Percentiles rank a stretch among this genome's conserved stretches.
phyloP scores from a whole-genome alignment of 768 basidiomycete genomes.

The Vishniacozyma victoriae region DNA sequence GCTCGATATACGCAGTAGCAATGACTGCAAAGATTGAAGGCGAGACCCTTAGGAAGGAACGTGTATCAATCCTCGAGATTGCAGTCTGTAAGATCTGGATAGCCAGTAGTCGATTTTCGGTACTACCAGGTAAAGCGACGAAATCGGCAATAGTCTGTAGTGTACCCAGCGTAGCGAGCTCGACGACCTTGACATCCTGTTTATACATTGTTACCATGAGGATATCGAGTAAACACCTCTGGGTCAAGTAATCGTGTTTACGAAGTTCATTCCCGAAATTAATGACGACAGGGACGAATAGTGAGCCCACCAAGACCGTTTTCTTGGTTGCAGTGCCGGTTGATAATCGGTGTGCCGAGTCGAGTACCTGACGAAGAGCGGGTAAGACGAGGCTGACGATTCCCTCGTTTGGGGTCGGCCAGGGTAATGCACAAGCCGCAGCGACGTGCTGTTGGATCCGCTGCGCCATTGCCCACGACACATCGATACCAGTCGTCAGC shows the following conservation, averaged over 20 bases:
- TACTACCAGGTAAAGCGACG: slow-evolving; percentile 8
- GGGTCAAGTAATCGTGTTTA: slow-evolving; percentile 10
- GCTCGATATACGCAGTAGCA: too few relatives aligned
- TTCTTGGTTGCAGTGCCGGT: slow-evolving; percentile 7
- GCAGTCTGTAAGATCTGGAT: slow-evolving; percentile 26
- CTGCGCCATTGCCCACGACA: slow-evolving; percentile 18
- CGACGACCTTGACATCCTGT: slow-evolving; percentile 22
- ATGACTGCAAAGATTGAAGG: too few relatives aligned
- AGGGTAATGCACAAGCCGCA: slow-evolving; percentile 18
- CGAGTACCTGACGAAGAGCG: slow-evolving; percentile 19
- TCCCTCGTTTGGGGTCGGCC: slow-evolving; percentile 15
- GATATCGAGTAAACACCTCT: slow-evolving; percentile 28
- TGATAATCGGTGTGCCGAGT: slow-evolving; percentile 13
- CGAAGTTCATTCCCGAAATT: slow-evolving; percentile 14
- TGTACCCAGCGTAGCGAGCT: slow-evolving; percentile 20
- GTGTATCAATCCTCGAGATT: slow-evolving; percentile 12
- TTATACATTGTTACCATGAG: slow-evolving; percentile 13
- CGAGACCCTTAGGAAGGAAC: too few relatives aligned
- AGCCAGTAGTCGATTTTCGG: slow-evolving; percentile 24
- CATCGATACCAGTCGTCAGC: slow-evolving; percentile 17
- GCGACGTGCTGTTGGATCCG: slow-evolving; percentile 37
- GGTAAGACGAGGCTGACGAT: slow-evolving; percentile 21
- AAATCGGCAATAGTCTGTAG: slow-evolving; percentile 23
- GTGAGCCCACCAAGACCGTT: slow-evolving; percentile 18
- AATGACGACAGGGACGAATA: slow-evolving; percentile 28